A percentile compares a stretch with the other conserved stretches of the same genome.
These are phyloP conservation scores for Tolypocladium inflatum DNA, from an alignment of 2,329 filamentous ascomycete genomes.

Conservation along the genomic window DNA sequence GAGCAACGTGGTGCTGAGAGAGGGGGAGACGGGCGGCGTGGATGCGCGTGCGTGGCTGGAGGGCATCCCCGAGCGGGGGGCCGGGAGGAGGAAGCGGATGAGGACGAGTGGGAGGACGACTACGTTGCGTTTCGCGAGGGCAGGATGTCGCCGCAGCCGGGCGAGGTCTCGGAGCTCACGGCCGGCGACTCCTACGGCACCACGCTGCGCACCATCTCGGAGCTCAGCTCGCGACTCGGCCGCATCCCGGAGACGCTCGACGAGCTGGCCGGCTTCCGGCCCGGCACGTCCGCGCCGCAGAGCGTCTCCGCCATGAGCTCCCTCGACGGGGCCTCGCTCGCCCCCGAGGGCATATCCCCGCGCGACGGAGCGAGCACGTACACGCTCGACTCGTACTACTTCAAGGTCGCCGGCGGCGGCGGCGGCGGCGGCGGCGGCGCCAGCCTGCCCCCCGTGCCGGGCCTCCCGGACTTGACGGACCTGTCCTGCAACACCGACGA, in stretches of 20 bases:
- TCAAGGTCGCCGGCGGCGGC: not conserved
- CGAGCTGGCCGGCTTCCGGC: not conserved
- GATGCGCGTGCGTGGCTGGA: not conserved
- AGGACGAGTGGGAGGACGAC: not conserved
- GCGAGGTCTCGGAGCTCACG: not conserved
- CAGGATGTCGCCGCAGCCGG: not conserved
- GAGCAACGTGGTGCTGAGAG: not conserved
- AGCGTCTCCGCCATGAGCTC: not conserved
- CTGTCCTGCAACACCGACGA: too few relatives aligned
- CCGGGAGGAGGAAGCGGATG: not conserved
- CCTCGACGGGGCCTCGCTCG: not conserved
- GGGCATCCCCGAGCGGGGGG: not conserved
- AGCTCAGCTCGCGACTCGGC: not conserved
- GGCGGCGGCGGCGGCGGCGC: too few relatives aligned
- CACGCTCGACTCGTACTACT: not conserved
- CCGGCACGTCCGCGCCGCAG: not conserved
- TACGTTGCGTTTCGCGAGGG: not conserved
- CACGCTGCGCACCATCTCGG: too few relatives aligned
- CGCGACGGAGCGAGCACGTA: not conserved
- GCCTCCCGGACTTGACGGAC: too few relatives aligned
- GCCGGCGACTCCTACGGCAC: too few relatives aligned
- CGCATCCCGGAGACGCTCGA: not conserved
- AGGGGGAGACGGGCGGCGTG: not conserved
- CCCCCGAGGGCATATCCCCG: not conserved
- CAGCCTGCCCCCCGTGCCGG: too few relatives aligned